Conservation (phyloP, 2,329 filamentous ascomycete genomes). For the Hypoxylon sp. region DNA sequence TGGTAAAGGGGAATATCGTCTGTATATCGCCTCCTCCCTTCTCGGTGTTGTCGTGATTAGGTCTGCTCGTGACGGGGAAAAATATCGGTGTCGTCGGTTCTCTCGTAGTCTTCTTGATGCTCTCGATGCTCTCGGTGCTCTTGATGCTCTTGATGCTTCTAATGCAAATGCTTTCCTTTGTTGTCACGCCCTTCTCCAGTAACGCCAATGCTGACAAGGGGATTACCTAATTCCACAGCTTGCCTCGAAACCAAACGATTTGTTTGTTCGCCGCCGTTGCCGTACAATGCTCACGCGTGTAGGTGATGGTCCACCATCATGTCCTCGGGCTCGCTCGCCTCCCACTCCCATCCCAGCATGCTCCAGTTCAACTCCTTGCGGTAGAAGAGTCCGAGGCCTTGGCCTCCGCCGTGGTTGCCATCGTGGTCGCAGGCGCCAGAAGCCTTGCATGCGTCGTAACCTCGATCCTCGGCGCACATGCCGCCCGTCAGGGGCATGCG, state of each 20-base stretch:
- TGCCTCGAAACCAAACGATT: conserved; percentile 48
- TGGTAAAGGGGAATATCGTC: not conserved
- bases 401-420: conserved; percentile 55
- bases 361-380: conserved; percentile 86
- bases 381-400: conserved; percentile 74
- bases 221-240: conserved; percentile 61
- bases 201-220: conserved; percentile 50
- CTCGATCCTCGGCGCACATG: conserved; percentile 77
- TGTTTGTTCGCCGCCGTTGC: conserved; percentile 44
- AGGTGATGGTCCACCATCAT: conserved; percentile 56
- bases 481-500: conserved; percentile 84
- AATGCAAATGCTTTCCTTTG: not conserved
- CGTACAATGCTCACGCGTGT: conserved; percentile 55
- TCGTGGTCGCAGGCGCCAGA: conserved; percentile 43
- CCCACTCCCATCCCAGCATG: conserved; percentile 81
- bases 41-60: not conserved
- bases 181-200: conserved; percentile 25
- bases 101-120: not conserved
- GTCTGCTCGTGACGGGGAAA: not conserved
- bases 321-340: conserved; percentile 54
- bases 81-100: not conserved
- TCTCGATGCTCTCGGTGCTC: not conserved
- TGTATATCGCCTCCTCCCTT: not conserved
- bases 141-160: not conserved
- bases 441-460: conserved; percentile 50